Percentiles rank a stretch among this genome's conserved stretches.
Conservation (phyloP, 345 rosid species). For the Salix udensis region DNA sequence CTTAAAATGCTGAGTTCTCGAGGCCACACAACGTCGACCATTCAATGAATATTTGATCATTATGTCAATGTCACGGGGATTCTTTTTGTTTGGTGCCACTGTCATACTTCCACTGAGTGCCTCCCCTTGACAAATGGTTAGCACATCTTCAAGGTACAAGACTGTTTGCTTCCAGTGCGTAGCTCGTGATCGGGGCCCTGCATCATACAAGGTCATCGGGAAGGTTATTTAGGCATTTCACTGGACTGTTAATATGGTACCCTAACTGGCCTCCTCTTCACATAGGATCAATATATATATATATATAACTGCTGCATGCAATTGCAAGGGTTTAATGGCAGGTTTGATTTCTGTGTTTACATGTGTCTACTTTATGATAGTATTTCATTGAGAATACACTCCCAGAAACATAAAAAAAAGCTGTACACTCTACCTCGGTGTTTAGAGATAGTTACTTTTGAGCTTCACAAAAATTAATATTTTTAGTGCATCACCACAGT, state of each 20-base stretch:
- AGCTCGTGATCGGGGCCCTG: slow-evolving; percentile 72
- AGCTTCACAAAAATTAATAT: neutral
- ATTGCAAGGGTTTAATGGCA: neutral
- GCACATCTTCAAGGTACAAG: slow-evolving; percentile 82
- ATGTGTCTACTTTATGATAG: neutral
- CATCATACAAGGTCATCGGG: neutral
- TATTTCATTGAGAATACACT: neutral
- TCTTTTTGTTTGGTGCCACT: slow-evolving; percentile 79
- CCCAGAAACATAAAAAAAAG: neutral
- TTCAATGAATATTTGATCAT: slow-evolving; percentile 63
- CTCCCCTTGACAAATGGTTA: slow-evolving; percentile 93
- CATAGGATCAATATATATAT: neutral
- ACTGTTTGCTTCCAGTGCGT: slow-evolving; percentile 99
- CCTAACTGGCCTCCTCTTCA: neutral
- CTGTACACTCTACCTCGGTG: neutral
- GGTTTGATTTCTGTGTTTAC: neutral
- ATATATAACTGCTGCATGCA: neutral
- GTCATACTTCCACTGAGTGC: slow-evolving; percentile 80
- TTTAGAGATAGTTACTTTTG: neutral
- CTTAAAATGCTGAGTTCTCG: slow-evolving; percentile 67
- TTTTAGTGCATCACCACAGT: neutral
- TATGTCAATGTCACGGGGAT: slow-evolving; percentile 89
- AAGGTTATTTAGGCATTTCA: neutral
- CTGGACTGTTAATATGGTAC: neutral
- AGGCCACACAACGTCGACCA: slow-evolving; percentile 57